Evolutionary conservation across 352 stramenopile species (phyloP), one percentile per base, ranked within the genome.

Genomic region (Phytophthora nicotianae): DNA sequence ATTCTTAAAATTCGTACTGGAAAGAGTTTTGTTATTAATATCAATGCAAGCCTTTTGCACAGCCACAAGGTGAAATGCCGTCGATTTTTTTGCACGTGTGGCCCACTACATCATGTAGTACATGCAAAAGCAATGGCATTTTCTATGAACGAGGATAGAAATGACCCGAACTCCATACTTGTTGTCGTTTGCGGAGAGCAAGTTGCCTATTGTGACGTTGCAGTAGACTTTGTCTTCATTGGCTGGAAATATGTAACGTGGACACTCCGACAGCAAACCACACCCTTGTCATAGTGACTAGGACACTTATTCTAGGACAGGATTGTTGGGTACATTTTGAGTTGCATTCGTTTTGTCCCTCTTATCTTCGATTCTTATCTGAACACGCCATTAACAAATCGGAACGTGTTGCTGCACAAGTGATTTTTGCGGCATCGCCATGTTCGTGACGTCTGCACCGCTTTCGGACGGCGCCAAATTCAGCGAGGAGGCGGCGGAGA

Each of bases 401-500:
- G 19, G 47, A 17, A 23, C 19, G 13, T 1, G n/a, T n/a, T 7
- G 4, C 4, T 29, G 27, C 47, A 10, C 47, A 54, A 26, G 19
- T 17, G 26, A 20, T 32, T 38, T 37, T 26, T 13, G 4, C 26
- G 5, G n/a, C n/a, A n/a, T n/a, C n/a, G n/a, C 19, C 33, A 42
- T 42, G 40, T 68, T 65, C 24, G 32, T 53, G 16, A 11, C 58
- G 19, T 19, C 49, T 3, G 14, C 45, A 10, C 10, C 37, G 26
- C 17, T 17, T 19, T 50, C 46, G 8, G 19, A 37, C 24, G 32
- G 1, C 29, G 4, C 40, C 5, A 43, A 56, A 5, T 38, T 49
- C 27, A 27, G 13, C 29, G 20, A 53, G 17, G 38, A 62, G 23
- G 41, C 51, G 33, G 58, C 50, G 32, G 75, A 81, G 50, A 66